Percentiles rank a stretch among this genome's conserved stretches.
Conservation (phyloP, 345 rosid genomes). For the Eucalyptus erythrocorys region DNA sequence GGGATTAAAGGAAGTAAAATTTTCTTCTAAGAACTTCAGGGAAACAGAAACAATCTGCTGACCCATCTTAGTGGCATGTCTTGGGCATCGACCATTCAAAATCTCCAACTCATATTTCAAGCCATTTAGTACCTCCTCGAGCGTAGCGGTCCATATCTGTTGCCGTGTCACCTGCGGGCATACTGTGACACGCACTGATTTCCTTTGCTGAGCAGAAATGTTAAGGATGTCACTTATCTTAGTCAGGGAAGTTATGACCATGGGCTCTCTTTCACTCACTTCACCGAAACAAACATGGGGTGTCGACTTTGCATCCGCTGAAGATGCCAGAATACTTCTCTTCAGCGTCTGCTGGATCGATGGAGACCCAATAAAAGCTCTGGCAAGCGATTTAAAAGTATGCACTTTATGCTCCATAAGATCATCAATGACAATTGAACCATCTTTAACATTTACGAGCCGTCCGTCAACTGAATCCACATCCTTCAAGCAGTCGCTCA, state of each 20-base stretch:
- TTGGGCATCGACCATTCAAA: constrained; percentile 15
- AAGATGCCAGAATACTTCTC: background rate
- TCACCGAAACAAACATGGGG: constrained; percentile 18
- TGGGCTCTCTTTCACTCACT: constrained; percentile 32
- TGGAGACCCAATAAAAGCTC: constrained; percentile 55
- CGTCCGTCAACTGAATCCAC: constrained; percentile 49
- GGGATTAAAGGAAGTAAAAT: constrained; percentile 11
- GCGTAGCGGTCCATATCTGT: constrained; percentile 60
- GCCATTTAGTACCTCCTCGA: constrained; percentile 42
- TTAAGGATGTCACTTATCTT: constrained; percentile 39
- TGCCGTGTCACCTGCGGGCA: constrained; percentile 66
- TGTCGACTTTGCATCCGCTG: background rate
- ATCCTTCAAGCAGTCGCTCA: constrained; percentile 22
- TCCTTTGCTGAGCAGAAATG: constrained; percentile 63
- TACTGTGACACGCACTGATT: constrained; percentile 31
- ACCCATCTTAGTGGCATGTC: constrained; percentile 32
- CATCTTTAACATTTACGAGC: constrained; percentile 29
- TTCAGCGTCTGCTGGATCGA: constrained; percentile 32
- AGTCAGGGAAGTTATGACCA: constrained; percentile 46
- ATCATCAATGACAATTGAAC: constrained; percentile 23
- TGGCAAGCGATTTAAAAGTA: constrained; percentile 49
- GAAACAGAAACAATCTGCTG: constrained; percentile 58
- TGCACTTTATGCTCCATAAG: constrained; percentile 22
- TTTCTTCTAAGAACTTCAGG: constrained; percentile 42
- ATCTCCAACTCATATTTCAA: constrained; percentile 46